These are phyloP conservation scores for Castanea sativa DNA, from an alignment of 306 rosid genomes.

Conservation along the genomic window DNA sequence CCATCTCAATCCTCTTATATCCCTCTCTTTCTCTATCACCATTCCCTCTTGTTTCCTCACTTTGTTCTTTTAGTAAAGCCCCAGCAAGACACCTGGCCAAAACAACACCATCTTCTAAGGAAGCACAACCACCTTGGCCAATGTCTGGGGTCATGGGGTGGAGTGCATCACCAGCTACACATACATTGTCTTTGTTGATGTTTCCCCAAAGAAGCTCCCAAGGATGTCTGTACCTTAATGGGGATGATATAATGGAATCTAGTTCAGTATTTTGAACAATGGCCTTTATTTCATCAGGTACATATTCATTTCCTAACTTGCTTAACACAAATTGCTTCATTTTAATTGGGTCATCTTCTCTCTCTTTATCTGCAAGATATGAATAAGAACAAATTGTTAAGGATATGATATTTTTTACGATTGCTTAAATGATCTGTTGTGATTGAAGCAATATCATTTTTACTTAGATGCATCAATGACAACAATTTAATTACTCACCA, in stretches of 20 bases:
- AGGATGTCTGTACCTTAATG: background rate
- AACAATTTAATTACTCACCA: no score
- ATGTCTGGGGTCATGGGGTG: slow-evolving; percentile 71
- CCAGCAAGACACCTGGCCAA: slow-evolving; percentile 25
- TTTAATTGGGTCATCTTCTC: no score
- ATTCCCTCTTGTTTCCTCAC: background rate
- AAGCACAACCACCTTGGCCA: slow-evolving; percentile 63
- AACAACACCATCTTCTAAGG: slow-evolving; percentile 58
- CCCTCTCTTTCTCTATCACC: background rate
- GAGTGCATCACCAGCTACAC: slow-evolving; percentile 48
- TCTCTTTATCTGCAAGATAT: no score
- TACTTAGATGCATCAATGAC: no score
- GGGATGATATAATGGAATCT: background rate
- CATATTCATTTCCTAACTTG: no score
- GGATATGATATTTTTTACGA: background rate
- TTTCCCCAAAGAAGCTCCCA: background rate
- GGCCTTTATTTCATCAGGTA: background rate
- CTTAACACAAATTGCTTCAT: no score
- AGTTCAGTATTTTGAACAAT: background rate
- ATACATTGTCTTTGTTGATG: background rate
- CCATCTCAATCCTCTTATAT: slow-evolving; percentile 22
- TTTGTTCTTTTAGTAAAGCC: slow-evolving; percentile 1
- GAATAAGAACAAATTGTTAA: no score
- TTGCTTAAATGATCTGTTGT: no score
- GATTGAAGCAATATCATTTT: no score